Evolutionary conservation across 345 rosid genomes (phyloP), one percentile per base, ranked within the genome.

Genomic region (Hypericum perforatum): DNA sequence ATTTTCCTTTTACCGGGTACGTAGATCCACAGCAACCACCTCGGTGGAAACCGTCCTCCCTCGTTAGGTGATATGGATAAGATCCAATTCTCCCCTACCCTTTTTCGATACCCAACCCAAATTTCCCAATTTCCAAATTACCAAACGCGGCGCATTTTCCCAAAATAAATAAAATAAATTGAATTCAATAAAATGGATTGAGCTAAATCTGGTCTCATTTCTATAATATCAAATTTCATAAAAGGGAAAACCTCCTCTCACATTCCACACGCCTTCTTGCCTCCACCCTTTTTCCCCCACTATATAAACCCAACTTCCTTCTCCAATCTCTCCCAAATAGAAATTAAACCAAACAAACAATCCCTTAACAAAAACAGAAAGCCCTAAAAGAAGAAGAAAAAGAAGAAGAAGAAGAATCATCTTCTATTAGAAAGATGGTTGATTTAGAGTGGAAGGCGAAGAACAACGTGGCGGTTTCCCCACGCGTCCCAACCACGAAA

Each of bases 221-320:
- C 32, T 4, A 22, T 22, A 22, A n/a, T 22, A 22, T 22, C 32
- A 22, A 22, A 22, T 22, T 22, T 22, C 32, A 22, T n/a, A 22
- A 22, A 22, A 4, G 32, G 32, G 32, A 22, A 22, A 22, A 22
- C 4, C 32, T 22, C 32, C 50, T 7, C 48, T 2, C 48, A 16
- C 48, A 45, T 46, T 46, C 50, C 50, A 46, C 50, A 46, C 50
- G 50, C 50, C 50, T 46, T 46, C 22, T 6, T 32, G 8, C 48
- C 11, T 9, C 8, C 50, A 22, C 5, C 49, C 49, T 8, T 46
- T 22, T 22, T 22, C 32, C 50, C 7, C 14, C 5, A 8, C 15
- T 46, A 46, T 46, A 46, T 9, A 46, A 6, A 13, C 50, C 8
- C 32, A 0, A 16, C 16, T 46, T 29, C 14, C 16, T 14, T 16